These are phyloP conservation scores for Solanum ossicruentum DNA, from an alignment of 257 asterid genomes.

Conservation along the genomic window DNA sequence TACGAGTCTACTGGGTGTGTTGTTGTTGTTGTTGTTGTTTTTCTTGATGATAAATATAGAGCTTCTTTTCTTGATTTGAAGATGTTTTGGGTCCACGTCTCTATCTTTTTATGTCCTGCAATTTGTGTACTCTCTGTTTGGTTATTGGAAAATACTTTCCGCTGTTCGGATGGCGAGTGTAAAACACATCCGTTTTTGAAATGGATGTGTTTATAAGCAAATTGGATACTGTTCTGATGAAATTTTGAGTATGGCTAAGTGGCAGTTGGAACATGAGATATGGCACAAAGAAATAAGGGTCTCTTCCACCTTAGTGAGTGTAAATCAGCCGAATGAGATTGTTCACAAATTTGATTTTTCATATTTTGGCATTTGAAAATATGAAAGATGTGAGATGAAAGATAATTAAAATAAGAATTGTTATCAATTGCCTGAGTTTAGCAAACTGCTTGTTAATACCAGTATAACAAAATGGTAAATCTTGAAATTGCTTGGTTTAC, in stretches of 20 bases:
- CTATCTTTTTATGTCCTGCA: neutral
- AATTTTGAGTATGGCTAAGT: neutral
- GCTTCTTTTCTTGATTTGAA: neutral
- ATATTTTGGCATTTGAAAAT: neutral
- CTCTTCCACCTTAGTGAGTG: neutral
- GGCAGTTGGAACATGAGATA: neutral
- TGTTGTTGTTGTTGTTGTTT: no score
- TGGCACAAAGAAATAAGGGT: neutral
- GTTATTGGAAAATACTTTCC: neutral
- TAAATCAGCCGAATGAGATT: neutral
- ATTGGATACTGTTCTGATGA: neutral
- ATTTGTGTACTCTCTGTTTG: neutral
- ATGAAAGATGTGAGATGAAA: neutral
- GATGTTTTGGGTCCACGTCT: neutral
- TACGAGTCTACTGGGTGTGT: no score
- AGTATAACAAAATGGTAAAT: no score
- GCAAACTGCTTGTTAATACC: neutral
- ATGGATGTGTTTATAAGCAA: neutral
- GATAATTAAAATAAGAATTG: neutral
- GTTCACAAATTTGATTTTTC: neutral
- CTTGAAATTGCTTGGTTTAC: neutral
- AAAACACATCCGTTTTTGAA: neutral
- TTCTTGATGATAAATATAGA: neutral
- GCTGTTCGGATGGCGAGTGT: neutral
- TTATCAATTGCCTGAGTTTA: neutral